Base-by-base conservation (phyloP, 768 basidiomycete genomes). In the Rossbeevera mucosa region DNA sequence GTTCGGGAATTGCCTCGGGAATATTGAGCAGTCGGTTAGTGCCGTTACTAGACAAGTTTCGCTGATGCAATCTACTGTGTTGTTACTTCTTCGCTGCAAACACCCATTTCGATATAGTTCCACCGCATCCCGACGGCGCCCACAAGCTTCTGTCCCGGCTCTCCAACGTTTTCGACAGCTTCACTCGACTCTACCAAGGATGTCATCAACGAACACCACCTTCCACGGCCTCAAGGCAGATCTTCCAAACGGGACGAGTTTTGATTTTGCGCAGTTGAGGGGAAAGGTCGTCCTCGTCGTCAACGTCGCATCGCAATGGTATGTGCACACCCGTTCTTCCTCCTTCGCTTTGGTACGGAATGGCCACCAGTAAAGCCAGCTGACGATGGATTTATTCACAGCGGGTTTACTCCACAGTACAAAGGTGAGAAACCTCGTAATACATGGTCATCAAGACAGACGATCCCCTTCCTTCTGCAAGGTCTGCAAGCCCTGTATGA, bases 341-440 rank as follows among this genome's bases (percentile, higher is more conserved):
- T 30, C 13, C 20, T 36, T 28, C 26, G 8, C 8, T 3, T 30
- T 30, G 5, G 29, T 30, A 2, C 16, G 6, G 6, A 9, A n/a
- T 25, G 8, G 1, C 5, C 14, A 0, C 11, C 20, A 22, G 44
- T n/a, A 20, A 16, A 7, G 2, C 7, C 24, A 18, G 38, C 51
- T 58, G 36, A 55, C 52, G 9, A 31, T 18, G 16, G 20, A n/a
- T 40, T 20, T 16, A n/a, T 40, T 24, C 8, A 41, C 52, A 91
- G 88, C 61, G 88, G 88, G n/a, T 90, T 91, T 64, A 90, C 88
- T 9, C 83, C 87, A 6, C 88, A 90, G 64, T 89, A 88, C 69
- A 81, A 76, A 65, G 87, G 85, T 79, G 51, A 41, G 63, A n/a
- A n/a, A n/a, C n/a, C n/a, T n/a, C n/a, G n/a, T n/a, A n/a, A n/a